Conservation (phyloP, 1,139 yeast species). For the Candida tropicalis region DNA sequence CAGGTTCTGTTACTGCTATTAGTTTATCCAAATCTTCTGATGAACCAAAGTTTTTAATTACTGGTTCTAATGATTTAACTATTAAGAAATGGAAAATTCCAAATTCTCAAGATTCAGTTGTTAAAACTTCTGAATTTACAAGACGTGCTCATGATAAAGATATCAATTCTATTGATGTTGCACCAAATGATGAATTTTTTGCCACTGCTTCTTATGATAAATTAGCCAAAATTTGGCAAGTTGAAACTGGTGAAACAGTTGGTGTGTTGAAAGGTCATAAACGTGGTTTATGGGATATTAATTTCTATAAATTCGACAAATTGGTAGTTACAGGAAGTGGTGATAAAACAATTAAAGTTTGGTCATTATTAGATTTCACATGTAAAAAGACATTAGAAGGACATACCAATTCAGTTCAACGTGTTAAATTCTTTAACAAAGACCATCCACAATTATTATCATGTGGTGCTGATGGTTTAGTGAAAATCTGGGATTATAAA, state of each 20-base stretch:
- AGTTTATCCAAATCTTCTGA: conserved; percentile 65
- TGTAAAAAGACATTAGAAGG: conserved; percentile 90
- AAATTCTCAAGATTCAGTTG: conserved; percentile 23
- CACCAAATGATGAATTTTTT: conserved; percentile 85
- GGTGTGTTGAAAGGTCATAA: conserved; percentile 89
- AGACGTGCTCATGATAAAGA: conserved; percentile 97
- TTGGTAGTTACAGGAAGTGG: conserved; percentile 80
- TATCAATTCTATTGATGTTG: conserved; percentile 81
- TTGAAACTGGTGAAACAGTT: conserved; percentile 77
- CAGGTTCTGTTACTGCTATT: conserved; percentile 83
- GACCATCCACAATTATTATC: conserved; percentile 68
- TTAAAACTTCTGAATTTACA: conserved; percentile 73
- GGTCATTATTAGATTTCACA: conserved; percentile 80
- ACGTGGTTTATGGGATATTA: conserved; percentile 92
- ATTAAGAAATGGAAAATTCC: conserved; percentile 88
- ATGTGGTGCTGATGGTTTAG: conserved; percentile 92
- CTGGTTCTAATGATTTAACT: conserved; percentile 89
- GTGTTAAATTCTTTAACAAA: conserved; percentile 68
- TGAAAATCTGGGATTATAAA: conserved; percentile 84
- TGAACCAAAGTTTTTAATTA: conserved; percentile 72
- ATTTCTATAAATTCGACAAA: conserved; percentile 79
- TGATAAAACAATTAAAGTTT: conserved; percentile 84
- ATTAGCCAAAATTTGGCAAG: conserved; percentile 86
- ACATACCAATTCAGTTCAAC: conserved; percentile 88
- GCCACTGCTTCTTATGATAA: conserved; percentile 98